Percentiles rank a stretch among this genome's conserved stretches.
Conservation (phyloP, 805 yeast species). For the Candida corydali region DNA sequence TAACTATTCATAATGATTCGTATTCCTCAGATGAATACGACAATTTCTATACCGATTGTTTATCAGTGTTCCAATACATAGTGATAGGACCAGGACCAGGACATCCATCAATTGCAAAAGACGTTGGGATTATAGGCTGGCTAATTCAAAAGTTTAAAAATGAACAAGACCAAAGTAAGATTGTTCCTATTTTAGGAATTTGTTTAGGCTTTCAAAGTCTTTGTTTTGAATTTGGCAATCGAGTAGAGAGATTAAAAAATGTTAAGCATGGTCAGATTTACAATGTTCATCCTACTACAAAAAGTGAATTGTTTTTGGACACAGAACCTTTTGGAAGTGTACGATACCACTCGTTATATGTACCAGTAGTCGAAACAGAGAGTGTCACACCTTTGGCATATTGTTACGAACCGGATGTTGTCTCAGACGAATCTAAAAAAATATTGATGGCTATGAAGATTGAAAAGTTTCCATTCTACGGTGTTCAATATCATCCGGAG, state of each 20-base stretch:
- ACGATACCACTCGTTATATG: slow-evolving; percentile 84
- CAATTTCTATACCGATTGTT: slow-evolving; percentile 33
- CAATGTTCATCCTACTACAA: slow-evolving; percentile 37
- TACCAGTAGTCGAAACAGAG: slow-evolving; percentile 24
- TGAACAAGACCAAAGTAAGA: slow-evolving; percentile 8
- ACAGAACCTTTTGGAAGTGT: slow-evolving; percentile 54
- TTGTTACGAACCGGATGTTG: slow-evolving; percentile 39
- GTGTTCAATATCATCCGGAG: slow-evolving; percentile 97
- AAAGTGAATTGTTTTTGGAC: slow-evolving; percentile 8
- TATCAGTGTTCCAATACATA: slow-evolving; percentile 63
- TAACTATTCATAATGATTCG: slow-evolving; percentile 61
- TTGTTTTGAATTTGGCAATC: slow-evolving; percentile 58
- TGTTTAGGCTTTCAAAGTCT: slow-evolving; percentile 91
- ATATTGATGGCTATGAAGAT: slow-evolving; percentile 82
- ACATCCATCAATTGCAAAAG: slow-evolving; percentile 58
- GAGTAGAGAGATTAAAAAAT: slow-evolving; percentile 46
- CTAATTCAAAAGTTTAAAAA: slow-evolving; percentile 27
- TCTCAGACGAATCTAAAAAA: slow-evolving; percentile 12
- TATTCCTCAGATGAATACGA: slow-evolving; percentile 28
- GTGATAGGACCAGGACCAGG: slow-evolving; percentile 99
- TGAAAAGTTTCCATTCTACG: slow-evolving; percentile 62
- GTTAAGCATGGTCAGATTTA: slow-evolving; percentile 88
- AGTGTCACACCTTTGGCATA: slow-evolving; percentile 57
- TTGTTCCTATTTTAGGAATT: slow-evolving; percentile 76
- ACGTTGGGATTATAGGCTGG: slow-evolving; percentile 74